These are phyloP conservation scores for Aegilops tauschii DNA, from an alignment of 176 grass and related monocot genomes.

Conservation along the genomic window DNA sequence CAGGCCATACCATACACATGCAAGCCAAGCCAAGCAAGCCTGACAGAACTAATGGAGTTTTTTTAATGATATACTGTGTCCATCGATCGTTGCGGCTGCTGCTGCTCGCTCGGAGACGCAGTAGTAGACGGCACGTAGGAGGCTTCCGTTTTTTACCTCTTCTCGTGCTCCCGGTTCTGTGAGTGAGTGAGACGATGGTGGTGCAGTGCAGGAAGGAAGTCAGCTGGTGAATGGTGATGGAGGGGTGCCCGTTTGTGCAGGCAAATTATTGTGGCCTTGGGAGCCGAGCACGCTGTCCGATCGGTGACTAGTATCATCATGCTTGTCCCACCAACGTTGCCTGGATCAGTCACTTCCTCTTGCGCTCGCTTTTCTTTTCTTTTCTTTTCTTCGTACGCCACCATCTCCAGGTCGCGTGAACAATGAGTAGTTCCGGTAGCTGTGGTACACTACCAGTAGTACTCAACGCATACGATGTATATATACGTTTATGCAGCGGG, in stretches of 20 bases:
- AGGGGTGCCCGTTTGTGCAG: slow-evolving; percentile 16
- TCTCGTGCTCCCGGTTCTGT: neutral
- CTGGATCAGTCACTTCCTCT: slow-evolving; percentile 5
- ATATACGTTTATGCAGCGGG: too few species aligned
- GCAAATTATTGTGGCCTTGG: slow-evolving; percentile 52
- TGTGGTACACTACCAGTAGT: too few species aligned
- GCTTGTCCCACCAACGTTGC: slow-evolving; percentile 3
- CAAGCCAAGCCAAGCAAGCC: neutral
- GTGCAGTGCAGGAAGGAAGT: slow-evolving; percentile 9
- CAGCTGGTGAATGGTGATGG: slow-evolving; percentile 1
- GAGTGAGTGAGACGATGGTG: neutral
- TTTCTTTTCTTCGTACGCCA: neutral
- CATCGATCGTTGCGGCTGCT: too few species aligned
- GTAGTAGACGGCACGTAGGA: neutral
- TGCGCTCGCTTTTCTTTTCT: neutral
- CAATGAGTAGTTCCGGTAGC: neutral
- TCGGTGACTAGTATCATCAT: slow-evolving; percentile 49
- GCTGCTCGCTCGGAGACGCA: neutral
- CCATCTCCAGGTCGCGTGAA: neutral
- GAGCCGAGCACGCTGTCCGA: slow-evolving; percentile 24
- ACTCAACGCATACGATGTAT: too few species aligned
- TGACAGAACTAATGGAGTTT: too few species aligned
- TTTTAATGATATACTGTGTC: too few species aligned
- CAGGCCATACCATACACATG: neutral
- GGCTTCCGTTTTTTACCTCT: neutral